Evolutionary conservation across 2,329 filamentous ascomycete genomes (phyloP).

Genomic region (Calonectria pauciramosa): DNA sequence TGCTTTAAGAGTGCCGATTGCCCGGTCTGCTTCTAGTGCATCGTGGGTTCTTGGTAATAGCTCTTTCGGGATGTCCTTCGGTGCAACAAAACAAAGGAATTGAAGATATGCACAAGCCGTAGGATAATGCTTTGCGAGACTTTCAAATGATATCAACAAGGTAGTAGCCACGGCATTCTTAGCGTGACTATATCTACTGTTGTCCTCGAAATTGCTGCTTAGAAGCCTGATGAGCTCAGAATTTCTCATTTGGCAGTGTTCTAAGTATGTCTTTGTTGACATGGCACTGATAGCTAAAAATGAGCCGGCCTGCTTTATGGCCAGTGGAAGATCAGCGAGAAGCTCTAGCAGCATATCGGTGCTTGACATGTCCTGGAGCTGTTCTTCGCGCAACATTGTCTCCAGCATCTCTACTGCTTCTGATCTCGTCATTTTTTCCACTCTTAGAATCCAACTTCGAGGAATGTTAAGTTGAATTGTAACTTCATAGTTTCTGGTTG

Average conservation of each 20-base stretch:
- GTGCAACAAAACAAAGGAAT: constrained; percentile 47
- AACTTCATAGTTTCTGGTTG: constrained; percentile 34
- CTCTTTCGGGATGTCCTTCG: constrained; percentile 47
- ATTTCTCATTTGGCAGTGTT: constrained; percentile 39
- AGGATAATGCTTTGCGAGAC: constrained; percentile 42
- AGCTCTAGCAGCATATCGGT: constrained; percentile 45
- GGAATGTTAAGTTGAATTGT: constrained; percentile 18
- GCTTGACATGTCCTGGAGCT: constrained; percentile 36
- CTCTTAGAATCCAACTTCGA: background rate
- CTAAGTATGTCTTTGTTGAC: constrained; percentile 43
- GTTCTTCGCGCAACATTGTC: constrained; percentile 25
- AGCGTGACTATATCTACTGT: constrained; percentile 39
- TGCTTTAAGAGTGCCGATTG: constrained; percentile 42
- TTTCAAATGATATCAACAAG: constrained; percentile 51
- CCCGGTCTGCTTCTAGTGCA: constrained; percentile 36
- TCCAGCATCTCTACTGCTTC: constrained; percentile 43
- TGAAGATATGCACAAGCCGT: constrained; percentile 46
- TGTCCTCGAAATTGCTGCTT: constrained; percentile 49
- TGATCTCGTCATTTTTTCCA: constrained; percentile 32
- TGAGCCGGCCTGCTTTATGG: constrained; percentile 52
- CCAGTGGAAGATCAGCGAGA: constrained; percentile 50
- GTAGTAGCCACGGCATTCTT: constrained; percentile 49
- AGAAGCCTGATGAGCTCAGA: constrained; percentile 40
- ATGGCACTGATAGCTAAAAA: constrained; percentile 51
- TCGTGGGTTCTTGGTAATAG: constrained; percentile 38